These are phyloP conservation scores for Coniochaeta pulveracea DNA, from an alignment of 2,329 filamentous ascomycete species.

Conservation along the genomic window DNA sequence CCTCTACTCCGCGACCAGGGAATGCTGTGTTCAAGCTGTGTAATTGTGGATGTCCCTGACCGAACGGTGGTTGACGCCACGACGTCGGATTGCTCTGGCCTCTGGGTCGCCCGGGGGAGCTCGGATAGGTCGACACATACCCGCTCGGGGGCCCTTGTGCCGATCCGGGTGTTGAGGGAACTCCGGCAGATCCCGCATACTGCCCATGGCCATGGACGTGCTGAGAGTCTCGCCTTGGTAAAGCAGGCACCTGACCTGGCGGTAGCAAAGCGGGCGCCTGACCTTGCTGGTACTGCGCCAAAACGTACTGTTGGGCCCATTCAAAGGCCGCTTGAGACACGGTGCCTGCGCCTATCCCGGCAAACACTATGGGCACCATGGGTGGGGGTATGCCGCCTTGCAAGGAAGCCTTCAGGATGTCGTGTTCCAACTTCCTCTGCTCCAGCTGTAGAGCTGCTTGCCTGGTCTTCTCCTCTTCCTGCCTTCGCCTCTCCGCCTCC, in stretches of 20 bases:
- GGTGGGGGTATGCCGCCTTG: constrained; percentile 60
- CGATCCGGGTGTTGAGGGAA: constrained; percentile 31
- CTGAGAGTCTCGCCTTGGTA: constrained; percentile 43
- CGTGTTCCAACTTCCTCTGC: constrained; percentile 61
- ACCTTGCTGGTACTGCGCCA: constrained; percentile 32
- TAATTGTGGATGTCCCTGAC: constrained; percentile 24
- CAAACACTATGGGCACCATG: constrained; percentile 66
- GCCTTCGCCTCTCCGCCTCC: constrained; percentile 61
- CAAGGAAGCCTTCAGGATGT: constrained; percentile 59
- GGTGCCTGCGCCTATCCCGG: constrained; percentile 55
- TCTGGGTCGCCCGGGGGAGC: constrained; percentile 36
- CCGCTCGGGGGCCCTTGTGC: constrained; percentile 24
- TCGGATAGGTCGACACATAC: constrained; percentile 31
- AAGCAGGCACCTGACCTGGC: constrained; percentile 24
- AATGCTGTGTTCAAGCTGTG: constrained; percentile 34
- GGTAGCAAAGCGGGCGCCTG: constrained; percentile 39
- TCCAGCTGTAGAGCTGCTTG: constrained; percentile 58
- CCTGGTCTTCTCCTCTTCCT: constrained; percentile 61
- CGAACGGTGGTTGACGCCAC: constrained; percentile 19
- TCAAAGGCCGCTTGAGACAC: constrained; percentile 52
- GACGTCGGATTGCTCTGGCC: constrained; percentile 35
- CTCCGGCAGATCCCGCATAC: constrained; percentile 26
- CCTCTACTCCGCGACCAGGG: constrained; percentile 20
- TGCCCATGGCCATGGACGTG: constrained; percentile 27
- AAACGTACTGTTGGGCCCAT: constrained; percentile 56